Conservation (phyloP, 2,329 filamentous ascomycete genomes). For the Cytospora paraplurivora region DNA sequence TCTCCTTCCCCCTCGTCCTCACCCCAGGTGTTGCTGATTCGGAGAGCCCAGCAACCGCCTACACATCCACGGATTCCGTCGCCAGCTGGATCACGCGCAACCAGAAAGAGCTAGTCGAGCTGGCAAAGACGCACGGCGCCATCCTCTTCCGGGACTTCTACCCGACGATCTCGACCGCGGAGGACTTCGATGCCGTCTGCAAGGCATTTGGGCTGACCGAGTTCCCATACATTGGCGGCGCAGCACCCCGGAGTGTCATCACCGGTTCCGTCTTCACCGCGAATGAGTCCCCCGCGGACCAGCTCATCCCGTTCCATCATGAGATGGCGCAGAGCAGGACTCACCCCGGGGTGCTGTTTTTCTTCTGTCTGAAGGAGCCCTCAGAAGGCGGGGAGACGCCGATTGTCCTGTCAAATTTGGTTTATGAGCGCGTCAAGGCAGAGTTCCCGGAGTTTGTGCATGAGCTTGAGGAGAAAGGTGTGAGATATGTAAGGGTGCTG, state of each 20-base stretch:
- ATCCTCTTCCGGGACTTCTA: constrained; percentile 25
- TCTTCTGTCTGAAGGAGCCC: constrained; percentile 26
- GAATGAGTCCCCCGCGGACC: constrained; percentile 27
- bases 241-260: constrained; percentile 20
- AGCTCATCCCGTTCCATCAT: constrained; percentile 29
- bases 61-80: constrained; percentile 13
- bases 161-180: constrained; percentile 18
- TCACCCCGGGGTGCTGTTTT: constrained; percentile 22
- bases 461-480: constrained; percentile 26
- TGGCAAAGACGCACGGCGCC: constrained; percentile 23
- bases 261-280: constrained; percentile 27
- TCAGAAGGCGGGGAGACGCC: constrained; percentile 22
- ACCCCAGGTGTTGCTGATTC: constrained; percentile 29
- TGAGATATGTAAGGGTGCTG: constrained; percentile 23
- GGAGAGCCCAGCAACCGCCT: constrained; percentile 13
- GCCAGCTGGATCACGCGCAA: constrained; percentile 20
- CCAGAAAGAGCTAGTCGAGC: constrained; percentile 10
- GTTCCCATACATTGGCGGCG: constrained; percentile 26
- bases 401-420: constrained; percentile 25
- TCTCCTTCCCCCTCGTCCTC: constrained; percentile 24
- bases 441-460: constrained; percentile 21
- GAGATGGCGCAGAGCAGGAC: constrained; percentile 28
- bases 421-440: constrained; percentile 20
- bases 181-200: constrained; percentile 24
- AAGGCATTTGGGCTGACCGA: constrained; percentile 19